phyloP scores from a whole-genome alignment of 2,329 filamentous ascomycete species.

The Fusarium equiseti region DNA sequence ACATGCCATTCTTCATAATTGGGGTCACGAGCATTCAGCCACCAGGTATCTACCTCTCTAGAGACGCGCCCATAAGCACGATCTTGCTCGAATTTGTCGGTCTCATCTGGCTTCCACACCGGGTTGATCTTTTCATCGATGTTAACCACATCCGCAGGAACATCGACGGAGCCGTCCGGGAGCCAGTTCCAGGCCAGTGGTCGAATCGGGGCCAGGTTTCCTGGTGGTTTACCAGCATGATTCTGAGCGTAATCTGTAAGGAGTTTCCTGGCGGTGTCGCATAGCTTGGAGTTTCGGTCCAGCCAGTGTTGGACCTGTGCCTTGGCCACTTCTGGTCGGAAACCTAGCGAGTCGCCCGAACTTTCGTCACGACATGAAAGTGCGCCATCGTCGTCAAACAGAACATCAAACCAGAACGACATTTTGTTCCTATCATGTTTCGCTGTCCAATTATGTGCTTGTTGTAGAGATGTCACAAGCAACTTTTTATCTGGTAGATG shows the following conservation, averaged over 20 bases:
- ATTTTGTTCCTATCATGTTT: slow-evolving; percentile 78
- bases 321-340: slow-evolving; percentile 69
- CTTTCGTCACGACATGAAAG: slow-evolving; percentile 64
- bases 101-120: slow-evolving; percentile 64
- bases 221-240: slow-evolving; percentile 62
- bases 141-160: slow-evolving; percentile 51
- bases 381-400: slow-evolving; percentile 69
- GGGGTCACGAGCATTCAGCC: slow-evolving; percentile 69
- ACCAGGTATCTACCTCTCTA: slow-evolving; percentile 74
- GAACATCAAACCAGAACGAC: slow-evolving; percentile 75
- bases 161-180: slow-evolving; percentile 53
- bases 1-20: slow-evolving; percentile 71
- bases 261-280: slow-evolving; percentile 65
- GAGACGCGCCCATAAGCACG: slow-evolving; percentile 70
- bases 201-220: slow-evolving; percentile 63
- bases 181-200: slow-evolving; percentile 69
- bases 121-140: slow-evolving; percentile 61
- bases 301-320: slow-evolving; percentile 73
- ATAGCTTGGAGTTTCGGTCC: slow-evolving; percentile 70
- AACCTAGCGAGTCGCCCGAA: slow-evolving; percentile 64
- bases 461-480: slow-evolving; percentile 73
- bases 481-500: slow-evolving; percentile 70
- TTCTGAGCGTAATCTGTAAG: slow-evolving; percentile 67
- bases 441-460: slow-evolving; percentile 77
- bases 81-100: slow-evolving; percentile 70